Evolutionary conservation across 1,284 basidiomycete genomes (phyloP).

Genomic region (Phenoliferia sp.): DNA sequence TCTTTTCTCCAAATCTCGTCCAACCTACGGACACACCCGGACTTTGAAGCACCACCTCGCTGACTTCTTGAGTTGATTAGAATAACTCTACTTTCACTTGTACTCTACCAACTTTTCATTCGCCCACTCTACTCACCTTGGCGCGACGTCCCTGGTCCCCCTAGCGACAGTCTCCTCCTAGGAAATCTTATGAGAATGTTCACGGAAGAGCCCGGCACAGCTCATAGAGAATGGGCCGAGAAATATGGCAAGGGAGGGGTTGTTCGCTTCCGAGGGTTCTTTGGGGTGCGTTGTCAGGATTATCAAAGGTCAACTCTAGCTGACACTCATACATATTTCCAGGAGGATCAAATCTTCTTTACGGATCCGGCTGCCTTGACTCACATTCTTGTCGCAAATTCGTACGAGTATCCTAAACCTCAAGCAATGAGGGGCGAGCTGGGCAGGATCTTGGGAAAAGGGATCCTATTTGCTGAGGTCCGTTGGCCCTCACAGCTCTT

Average conservation of each 20-base stretch:
- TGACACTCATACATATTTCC: not conserved
- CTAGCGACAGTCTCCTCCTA: constrained; percentile 50
- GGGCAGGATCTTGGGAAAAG: constrained; percentile 41
- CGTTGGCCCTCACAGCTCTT: constrained; percentile 19
- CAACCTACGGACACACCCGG: no score
- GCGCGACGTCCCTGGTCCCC: constrained; percentile 45
- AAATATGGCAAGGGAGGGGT: constrained; percentile 48
- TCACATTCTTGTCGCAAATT: constrained; percentile 54
- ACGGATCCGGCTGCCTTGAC: constrained; percentile 58
- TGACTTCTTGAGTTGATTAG: no score
- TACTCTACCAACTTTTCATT: constrained; percentile 7
- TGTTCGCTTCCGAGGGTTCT: constrained; percentile 56
- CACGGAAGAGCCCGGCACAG: constrained; percentile 54
- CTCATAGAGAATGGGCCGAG: constrained; percentile 47
- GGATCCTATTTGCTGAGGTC: constrained; percentile 45
- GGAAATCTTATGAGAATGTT: constrained; percentile 56
- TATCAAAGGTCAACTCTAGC: not conserved
- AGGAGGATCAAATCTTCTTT: constrained; percentile 51
- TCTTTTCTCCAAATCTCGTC: no score
- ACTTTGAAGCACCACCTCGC: no score
- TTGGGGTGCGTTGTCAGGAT: constrained; percentile 39
- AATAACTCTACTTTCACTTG: no score
- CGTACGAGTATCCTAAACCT: constrained; percentile 63
- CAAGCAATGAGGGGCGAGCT: constrained; percentile 57
- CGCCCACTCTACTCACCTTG: constrained; percentile 42